Evolutionary conservation across 352 stramenopile genomes (phyloP), one percentile per base, ranked within the genome.

Genomic region (Achlya hypogyna): DNA sequence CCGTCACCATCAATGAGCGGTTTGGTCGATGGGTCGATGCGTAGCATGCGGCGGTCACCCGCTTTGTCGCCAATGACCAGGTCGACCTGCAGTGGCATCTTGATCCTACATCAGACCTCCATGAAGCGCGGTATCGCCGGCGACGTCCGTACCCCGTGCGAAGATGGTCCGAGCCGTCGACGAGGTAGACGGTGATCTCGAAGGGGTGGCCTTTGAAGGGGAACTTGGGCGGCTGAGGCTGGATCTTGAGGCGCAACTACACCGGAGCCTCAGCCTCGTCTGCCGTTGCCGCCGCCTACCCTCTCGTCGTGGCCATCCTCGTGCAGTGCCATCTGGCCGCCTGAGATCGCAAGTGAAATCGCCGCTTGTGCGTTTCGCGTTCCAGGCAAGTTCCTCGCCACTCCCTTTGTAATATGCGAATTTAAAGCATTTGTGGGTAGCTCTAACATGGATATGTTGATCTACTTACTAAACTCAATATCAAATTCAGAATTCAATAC

Each of bases 151-250:
- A 88, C 66, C 80, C 84, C 9, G 83, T 82, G 72, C 91, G 92
- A 59, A 93, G 77, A 47, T 90, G 81, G 31, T 92, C 86, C 0
- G 84, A 77, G 5, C 79, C 68, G 60, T 92, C 84, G n/a, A 95
- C 86, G 34, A 95, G 81, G 62, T 91, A 95, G 56, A 95, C 82
- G 0, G 84, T 93, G 56, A 95, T 79, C 22, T 95, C 86, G 65
- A 95, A 95, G 42, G 82, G 81, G 58, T 93, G 81, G 72, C 88
- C 76, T 23, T 84, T 85, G 75, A 91, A 95, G 14, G 86, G 86
- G 64, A 95, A 95, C 69, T 91, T 85, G 38, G 86, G 86, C 51
- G 86, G 86, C 34, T 87, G 76, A 3, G 86, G 86, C 72, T 92
- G 82, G 70, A 93, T 91, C 70, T 95, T 95, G 25, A 95, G 66